Conservation (phyloP, 106 monocot genomes). For the Apostasia shenzhenica region DNA sequence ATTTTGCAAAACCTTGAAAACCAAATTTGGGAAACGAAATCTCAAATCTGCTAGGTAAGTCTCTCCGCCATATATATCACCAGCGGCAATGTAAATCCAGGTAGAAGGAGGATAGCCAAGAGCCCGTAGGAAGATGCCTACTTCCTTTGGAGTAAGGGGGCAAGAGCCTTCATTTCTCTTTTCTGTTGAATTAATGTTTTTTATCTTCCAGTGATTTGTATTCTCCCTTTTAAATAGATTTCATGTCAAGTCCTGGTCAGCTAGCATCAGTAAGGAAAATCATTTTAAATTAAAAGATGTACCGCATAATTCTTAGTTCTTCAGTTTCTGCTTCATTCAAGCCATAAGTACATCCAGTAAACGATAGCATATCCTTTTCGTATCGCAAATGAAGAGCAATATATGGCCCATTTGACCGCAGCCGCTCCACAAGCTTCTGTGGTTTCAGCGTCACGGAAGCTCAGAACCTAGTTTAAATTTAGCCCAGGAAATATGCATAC, state of each 20-base stretch:
- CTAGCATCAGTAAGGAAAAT: background rate
- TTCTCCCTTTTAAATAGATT: conserved; percentile 39
- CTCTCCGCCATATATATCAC: conserved; percentile 82
- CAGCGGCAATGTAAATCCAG: conserved; percentile 87
- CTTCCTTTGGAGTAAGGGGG: conserved; percentile 86
- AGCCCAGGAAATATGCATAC: conserved; percentile 36
- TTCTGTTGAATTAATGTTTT: conserved; percentile 82
- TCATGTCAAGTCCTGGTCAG: background rate
- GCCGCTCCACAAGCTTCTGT: conserved; percentile 93
- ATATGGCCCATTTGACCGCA: conserved; percentile 58
- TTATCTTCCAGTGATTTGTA: conserved; percentile 91
- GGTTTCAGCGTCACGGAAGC: conserved; percentile 66
- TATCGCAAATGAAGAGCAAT: conserved; percentile 91
- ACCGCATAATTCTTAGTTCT: conserved; percentile 79
- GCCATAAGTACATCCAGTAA: conserved; percentile 90
- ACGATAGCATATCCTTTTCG: conserved; percentile 97
- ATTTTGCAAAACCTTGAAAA: conserved; percentile 63
- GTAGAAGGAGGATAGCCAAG: conserved; percentile 71
- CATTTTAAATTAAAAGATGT: background rate
- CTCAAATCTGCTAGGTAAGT: conserved; percentile 56
- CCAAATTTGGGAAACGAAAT: conserved; percentile 72
- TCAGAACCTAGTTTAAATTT: conserved; percentile 92
- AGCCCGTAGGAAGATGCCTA: conserved; percentile 75
- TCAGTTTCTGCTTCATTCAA: conserved; percentile 68
- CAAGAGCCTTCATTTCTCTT: conserved; percentile 78